Evolutionary conservation across 768 basidiomycete genomes (phyloP), one percentile per base, ranked within the genome.

Genomic region (Sutorius australiensis): DNA sequence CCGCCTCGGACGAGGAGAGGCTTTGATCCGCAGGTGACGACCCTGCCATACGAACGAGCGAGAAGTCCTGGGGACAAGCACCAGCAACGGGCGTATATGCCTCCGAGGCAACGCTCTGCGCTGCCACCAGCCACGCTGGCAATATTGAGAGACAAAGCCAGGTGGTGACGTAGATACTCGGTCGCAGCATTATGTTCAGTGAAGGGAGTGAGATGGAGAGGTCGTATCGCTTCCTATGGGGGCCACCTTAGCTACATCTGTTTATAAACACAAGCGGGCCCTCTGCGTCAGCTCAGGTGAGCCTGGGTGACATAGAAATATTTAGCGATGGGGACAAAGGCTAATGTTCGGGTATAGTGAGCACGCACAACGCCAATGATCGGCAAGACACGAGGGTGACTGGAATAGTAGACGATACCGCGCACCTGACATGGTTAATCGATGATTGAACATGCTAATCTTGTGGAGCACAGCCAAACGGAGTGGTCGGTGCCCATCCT

Each of bases 1-100:
- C 48, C 1, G 56, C 14, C 54, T 80, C 79, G 1, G 60, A 58
- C 1, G 59, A 4, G 49, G 70, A 70, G 28, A 80, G 72, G 0
- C 62, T 46, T 57, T 77, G 76, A 24, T 52, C 0, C 75, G 74
- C n/a, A 24, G 56, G 38, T 5, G 51, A 41, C 7, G 55, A 38
- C 6, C 69, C 67, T 1, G 63, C 57, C 63, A 59, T 63, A 38
- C 67, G 69, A 24, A 71, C 67, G 41, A 71, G 63, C 1, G 47
- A n/a, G 14, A 71, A 69, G 21, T 28, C 63, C 1, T 50, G 16
- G 0, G 67, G 61, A 33, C 69, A 71, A 4, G 46, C 1, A 2
- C 40, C 63, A 11, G 54, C 45, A 3, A 57, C 24, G 1, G 67
- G 67, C 0, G 59, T 65, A 36, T 69, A 71, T 0, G 57, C 63